A percentile compares a stretch with the other conserved stretches of the same genome.
Evolutionary conservation across 257 asterid genomes (phyloP).

Genomic region (Lithospermum erythrorhizon): DNA sequence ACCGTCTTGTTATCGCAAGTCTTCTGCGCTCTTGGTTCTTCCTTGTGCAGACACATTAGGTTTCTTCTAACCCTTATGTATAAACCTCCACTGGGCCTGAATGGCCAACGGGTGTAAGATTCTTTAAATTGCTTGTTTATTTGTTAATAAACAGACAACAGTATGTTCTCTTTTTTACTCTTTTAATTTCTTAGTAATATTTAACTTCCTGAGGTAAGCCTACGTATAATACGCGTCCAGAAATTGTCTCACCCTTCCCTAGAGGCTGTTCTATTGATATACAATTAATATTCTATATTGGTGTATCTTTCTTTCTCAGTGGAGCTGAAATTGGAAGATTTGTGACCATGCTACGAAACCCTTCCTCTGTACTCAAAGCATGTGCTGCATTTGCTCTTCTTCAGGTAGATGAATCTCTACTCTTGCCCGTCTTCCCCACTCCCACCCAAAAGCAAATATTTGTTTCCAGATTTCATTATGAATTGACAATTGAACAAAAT

Average conservation of each 20-base stretch:
- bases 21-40: background rate
- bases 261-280: too few relatives aligned
- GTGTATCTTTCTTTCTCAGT: constrained; percentile 18
- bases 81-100: background rate
- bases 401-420: constrained; percentile 39
- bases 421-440: background rate
- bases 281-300: background rate
- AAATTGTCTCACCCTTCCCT: background rate
- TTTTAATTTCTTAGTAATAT: too few relatives aligned
- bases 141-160: background rate
- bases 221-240: background rate
- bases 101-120: background rate
- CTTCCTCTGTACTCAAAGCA: constrained; percentile 64
- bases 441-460: background rate
- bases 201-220: background rate
- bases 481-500: background rate
- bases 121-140: too few relatives aligned
- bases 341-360: constrained; percentile 65
- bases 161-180: background rate
- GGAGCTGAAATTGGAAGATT: constrained; percentile 78
- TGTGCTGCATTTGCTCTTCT: constrained; percentile 92
- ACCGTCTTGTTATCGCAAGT: too few relatives aligned
- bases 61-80: background rate
- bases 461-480: background rate
- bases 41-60: background rate